Evolutionary conservation across 1,284 basidiomycete genomes (phyloP), one percentile per base, ranked within the genome.

Genomic region (Violaceomyces palustris): DNA sequence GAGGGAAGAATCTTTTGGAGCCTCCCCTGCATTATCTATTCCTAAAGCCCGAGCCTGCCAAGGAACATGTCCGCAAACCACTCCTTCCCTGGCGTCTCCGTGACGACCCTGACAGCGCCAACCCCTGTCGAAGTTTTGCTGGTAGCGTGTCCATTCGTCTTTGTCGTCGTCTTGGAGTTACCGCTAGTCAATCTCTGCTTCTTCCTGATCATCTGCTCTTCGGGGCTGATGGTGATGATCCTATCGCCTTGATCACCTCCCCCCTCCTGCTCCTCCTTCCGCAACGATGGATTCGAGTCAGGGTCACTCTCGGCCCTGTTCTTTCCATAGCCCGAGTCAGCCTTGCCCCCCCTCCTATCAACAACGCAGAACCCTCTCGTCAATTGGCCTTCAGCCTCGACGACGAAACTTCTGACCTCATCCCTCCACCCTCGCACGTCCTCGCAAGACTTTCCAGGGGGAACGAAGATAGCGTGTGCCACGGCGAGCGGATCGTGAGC

Each of bases 401-500:
- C 46, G 35, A 56, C 50, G 46, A 72, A 72, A 6, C 36, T 36
- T 3, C 62, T 45, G 36, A 30, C 32, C 3, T 23, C 21, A 19
- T 48, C 42, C 15, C 39, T 36, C 67, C 65, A 69, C 3, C 50
- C 58, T 7, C 39, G 21, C 3, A 33, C 34, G 14, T 49, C 29
- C 2, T 25, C 26, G 11, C 42, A 29, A 12, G 39, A 42, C 4
- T 25, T 17, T 3, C 33, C 19, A 2, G 46, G 40, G 4, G 47
- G 52, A 6, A 39, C 39, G 25, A 64, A 68, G 30, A 68, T 54
- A 31, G 65, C 63, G 39, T 72, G 64, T 2, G 65, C 67, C 0
- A 72, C 52, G 6, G 69, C 69, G 12, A 72, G 44, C 14, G 69
- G 69, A 40, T 72, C 69, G 35, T 72, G 69, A 12, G 61, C 62